Percentiles rank a stretch among this genome's conserved stretches.
Evolutionary conservation across 2,329 filamentous ascomycete species (phyloP).

Genomic region (Aureobasidium sp.): DNA sequence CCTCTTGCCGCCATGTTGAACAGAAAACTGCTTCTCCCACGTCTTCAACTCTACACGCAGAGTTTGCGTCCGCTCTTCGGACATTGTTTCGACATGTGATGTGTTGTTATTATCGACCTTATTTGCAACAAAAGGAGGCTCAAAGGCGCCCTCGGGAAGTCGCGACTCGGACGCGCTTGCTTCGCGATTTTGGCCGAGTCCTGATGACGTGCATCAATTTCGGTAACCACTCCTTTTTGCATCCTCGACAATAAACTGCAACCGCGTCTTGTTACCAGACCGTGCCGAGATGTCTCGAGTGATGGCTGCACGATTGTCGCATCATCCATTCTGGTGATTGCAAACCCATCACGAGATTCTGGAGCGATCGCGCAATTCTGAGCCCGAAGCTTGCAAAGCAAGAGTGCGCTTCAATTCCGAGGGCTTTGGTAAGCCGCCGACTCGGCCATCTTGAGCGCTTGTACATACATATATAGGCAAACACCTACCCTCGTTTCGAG

Average conservation of each 20-base stretch:
- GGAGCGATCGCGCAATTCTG: not conserved
- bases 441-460: not conserved
- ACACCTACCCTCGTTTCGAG: not conserved
- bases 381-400: conserved; percentile 5
- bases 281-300: not conserved
- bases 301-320: no score
- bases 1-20: conserved; percentile 58
- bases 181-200: not conserved
- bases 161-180: conserved; percentile 7
- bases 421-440: conserved; percentile 6
- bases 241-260: not conserved
- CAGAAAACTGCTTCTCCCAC: conserved; percentile 66
- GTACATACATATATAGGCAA: not conserved
- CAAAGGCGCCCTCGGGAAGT: not conserved
- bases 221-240: not conserved
- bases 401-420: conserved; percentile 14
- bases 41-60: conserved; percentile 65
- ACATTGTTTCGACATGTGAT: not conserved
- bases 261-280: not conserved
- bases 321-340: not conserved
- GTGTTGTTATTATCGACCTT: not conserved
- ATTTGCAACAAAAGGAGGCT: not conserved
- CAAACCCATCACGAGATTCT: not conserved
- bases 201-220: conserved; percentile 10
- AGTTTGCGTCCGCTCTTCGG: conserved; percentile 10